Evolutionary conservation across 805 yeast genomes (phyloP).

Genomic region (Starmerella lactis-condensi): DNA sequence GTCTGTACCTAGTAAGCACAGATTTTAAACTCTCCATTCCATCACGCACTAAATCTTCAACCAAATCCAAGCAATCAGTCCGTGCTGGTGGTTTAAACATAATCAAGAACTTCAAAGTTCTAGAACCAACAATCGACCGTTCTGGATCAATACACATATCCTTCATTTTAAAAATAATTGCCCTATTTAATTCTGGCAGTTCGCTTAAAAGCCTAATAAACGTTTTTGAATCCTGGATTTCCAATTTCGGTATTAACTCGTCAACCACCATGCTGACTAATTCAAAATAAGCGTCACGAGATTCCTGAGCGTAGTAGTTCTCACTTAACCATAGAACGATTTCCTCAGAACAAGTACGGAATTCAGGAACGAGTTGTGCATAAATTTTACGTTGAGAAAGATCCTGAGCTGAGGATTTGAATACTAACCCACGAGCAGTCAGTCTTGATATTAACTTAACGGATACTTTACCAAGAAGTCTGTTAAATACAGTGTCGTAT

Average conservation of each 20-base stretch:
- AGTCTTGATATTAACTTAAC: slow-evolving; percentile 12
- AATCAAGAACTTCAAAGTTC: slow-evolving; percentile 57
- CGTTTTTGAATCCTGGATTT: slow-evolving; percentile 56
- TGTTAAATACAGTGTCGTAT: slow-evolving; percentile 7
- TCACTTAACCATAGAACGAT: slow-evolving; percentile 88
- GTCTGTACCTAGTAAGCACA: slow-evolving; percentile 19
- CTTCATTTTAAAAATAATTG: slow-evolving; percentile 43
- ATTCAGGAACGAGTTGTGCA: slow-evolving; percentile 52
- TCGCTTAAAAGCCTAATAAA: slow-evolving; percentile 76
- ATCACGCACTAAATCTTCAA: slow-evolving; percentile 19
- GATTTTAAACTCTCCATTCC: slow-evolving; percentile 15
- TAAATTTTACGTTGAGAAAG: slow-evolving; percentile 52
- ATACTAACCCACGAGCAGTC: slow-evolving; percentile 44
- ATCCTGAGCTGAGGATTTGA: slow-evolving; percentile 22
- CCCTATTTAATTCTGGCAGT: slow-evolving; percentile 53
- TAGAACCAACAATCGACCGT: slow-evolving; percentile 60
- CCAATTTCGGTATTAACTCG: slow-evolving; percentile 66
- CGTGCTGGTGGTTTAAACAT: slow-evolving; percentile 84
- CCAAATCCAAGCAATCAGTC: slow-evolving; percentile 24
- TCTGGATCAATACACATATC: slow-evolving; percentile 74
- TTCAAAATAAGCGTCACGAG: slow-evolving; percentile 72
- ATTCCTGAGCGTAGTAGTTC: slow-evolving; percentile 72
- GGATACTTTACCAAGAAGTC: slow-evolving; percentile 11
- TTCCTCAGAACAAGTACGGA: slow-evolving; percentile 51
- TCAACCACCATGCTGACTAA: slow-evolving; percentile 64